phyloP scores from a whole-genome alignment of 139 green algal species.

The Chlorella sorokiniana region DNA sequence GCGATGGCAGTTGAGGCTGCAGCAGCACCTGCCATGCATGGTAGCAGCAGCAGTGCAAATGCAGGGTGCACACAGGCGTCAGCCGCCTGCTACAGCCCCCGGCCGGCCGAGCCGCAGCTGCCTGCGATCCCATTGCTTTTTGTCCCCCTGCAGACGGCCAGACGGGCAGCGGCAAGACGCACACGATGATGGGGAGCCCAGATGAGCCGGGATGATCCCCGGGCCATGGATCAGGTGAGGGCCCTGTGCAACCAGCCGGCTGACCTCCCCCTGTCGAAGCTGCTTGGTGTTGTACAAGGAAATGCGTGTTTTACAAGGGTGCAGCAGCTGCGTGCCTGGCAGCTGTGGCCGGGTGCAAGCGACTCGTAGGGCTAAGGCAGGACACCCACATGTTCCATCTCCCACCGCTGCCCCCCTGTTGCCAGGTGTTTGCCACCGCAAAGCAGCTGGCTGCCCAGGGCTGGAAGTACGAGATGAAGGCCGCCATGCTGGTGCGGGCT shows the following conservation, averaged over 20 bases:
- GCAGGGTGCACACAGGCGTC: too few species aligned
- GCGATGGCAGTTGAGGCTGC: neutral
- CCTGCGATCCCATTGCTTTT: neutral
- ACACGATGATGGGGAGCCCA: slow-evolving; percentile 92
- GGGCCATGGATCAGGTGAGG: slow-evolving; percentile 78
- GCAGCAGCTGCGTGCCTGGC: too few species aligned
- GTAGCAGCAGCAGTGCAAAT: neutral
- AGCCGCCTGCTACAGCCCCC: too few species aligned
- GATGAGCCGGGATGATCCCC: slow-evolving; percentile 84
- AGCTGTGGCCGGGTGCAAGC: too few species aligned
- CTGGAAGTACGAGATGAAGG: slow-evolving; percentile 43
- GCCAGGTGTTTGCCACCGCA: slow-evolving; percentile 37
- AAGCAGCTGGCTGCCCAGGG: slow-evolving; percentile 34
- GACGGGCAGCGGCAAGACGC: slow-evolving; percentile 84
- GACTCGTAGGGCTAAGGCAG: too few species aligned
- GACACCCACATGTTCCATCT: neutral
- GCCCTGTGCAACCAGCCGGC: neutral
- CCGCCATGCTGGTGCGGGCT: slow-evolving; percentile 33
- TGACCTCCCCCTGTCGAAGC: too few species aligned
- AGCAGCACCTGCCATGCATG: neutral
- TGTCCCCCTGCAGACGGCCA: neutral
- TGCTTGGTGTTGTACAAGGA: too few species aligned
- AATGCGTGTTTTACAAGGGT: too few species aligned
- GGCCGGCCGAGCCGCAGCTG: too few species aligned
- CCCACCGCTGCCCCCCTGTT: neutral